Evolutionary conservation across 352 stramenopile genomes (phyloP).

Genomic region (Saprolegnia diclina): DNA sequence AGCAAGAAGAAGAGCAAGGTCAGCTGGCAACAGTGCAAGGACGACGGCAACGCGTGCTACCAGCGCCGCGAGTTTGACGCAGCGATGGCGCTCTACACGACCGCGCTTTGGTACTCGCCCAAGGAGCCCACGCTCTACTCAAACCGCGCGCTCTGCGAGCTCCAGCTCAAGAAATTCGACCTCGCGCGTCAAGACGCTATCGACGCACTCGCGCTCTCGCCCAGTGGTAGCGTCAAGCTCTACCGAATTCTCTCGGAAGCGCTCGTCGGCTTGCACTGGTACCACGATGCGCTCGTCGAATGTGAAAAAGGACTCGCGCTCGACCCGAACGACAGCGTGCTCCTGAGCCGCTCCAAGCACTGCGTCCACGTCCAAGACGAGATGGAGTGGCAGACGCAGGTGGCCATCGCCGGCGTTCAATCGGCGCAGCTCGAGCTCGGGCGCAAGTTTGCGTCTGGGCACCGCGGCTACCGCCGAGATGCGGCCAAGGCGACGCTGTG

Average conservation of each 20-base stretch:
- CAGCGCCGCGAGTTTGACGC: conserved; percentile 34
- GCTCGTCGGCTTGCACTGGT: conserved; percentile 36
- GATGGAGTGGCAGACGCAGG: conserved; percentile 14
- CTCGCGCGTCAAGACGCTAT: conserved; percentile 34
- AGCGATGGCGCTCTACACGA: conserved; percentile 34
- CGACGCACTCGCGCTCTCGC: conserved; percentile 34
- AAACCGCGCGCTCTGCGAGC: conserved; percentile 37
- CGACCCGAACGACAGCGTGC: conserved; percentile 27
- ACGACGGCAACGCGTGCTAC: conserved; percentile 36
- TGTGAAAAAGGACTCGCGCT: conserved; percentile 38
- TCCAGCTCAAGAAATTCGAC: conserved; percentile 33
- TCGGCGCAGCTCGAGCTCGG: conserved; percentile 11
- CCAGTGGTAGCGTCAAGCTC: conserved; percentile 33
- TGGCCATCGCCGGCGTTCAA: background rate
- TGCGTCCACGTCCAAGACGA: conserved; percentile 3
- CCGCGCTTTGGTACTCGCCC: conserved; percentile 30
- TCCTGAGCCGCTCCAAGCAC: conserved; percentile 29
- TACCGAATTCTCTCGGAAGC: conserved; percentile 37
- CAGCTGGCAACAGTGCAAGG: conserved; percentile 34
- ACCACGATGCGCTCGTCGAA: conserved; percentile 33
- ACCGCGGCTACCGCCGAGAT: conserved; percentile 1
- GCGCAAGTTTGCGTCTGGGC: background rate
- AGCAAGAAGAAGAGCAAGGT: conserved; percentile 29
- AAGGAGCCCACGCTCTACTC: conserved; percentile 34
- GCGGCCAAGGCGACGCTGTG: background rate